Evolutionary conservation across 202 grass and related monocot species (phyloP), one percentile per base, ranked within the genome.

Genomic region (Bolboschoenoplectus hybrid): DNA sequence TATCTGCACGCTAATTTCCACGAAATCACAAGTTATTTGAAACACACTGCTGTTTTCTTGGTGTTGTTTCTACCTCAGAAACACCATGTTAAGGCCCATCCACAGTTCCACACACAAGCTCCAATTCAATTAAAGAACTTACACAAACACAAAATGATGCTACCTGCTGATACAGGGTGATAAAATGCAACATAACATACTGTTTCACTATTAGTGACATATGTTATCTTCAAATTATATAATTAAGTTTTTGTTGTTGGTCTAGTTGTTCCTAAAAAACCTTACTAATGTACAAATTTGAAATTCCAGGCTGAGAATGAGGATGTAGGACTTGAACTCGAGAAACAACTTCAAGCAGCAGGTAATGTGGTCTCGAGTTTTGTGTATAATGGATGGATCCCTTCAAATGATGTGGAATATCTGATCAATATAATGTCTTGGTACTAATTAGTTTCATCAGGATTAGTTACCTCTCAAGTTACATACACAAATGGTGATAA

Each of bases 281-380:
- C 11, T 61, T 14, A 11, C 36, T 63, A 70, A 50, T 73, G 12
- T 26, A 7, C 34, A 72, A 88, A 45, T 61, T 88, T 41, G 32
- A 80, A 68, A 91, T 43, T 74, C 67, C 89, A 98, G 95, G 87
- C 91, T 53, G 95, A 94, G 86, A 98, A 98, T 88, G 93, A 98
- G 89, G 56, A 58, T 63, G 87, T 93, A 56, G 95, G 95, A 20
- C 81, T 90, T 41, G 93, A 98, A 76, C 91, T 98, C 71, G 85
- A 98, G 85, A 93, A 98, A 82, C 95, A 98, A 82, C 85, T 98
- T 7, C 87, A 95, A 88, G 91, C 93, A 85, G 89, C 96, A 66
- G 96, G 91, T 95, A 91, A 81, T 84, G 60, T 73, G 68, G 7
- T 62, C 16, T 56, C 51, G 7, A 40, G 34, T 60, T 12, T 19